These are phyloP conservation scores for Arctium minus DNA, from an alignment of 129 eudicot species.

Conservation along the genomic window DNA sequence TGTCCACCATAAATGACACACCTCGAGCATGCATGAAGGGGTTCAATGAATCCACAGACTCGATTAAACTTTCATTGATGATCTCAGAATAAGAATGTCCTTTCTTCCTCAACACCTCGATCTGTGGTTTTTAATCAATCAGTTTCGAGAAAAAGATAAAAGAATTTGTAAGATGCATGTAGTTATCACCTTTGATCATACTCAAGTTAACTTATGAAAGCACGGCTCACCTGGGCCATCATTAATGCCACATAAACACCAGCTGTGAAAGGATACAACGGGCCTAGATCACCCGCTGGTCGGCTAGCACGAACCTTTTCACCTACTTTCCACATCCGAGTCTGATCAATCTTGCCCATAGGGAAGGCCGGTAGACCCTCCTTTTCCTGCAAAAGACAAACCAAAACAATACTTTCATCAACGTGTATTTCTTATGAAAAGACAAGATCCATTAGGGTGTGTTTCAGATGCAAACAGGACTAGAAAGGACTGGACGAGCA, in stretches of 20 bases:
- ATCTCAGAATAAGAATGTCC: constrained; percentile 98
- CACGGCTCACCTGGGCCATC: constrained; percentile 92
- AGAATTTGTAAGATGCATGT: not conserved
- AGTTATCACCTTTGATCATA: not conserved
- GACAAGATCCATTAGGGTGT: not conserved
- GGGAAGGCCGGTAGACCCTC: constrained; percentile 98
- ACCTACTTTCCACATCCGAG: constrained; percentile 98
- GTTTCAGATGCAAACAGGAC: not conserved
- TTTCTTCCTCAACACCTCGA: constrained; percentile 92
- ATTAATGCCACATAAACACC: constrained; percentile 98
- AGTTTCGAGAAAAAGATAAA: not conserved
- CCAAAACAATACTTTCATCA: not conserved
- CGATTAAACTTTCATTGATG: constrained; percentile 92
- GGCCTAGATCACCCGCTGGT: constrained; percentile 88
- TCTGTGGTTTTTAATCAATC: constrained; percentile 33
- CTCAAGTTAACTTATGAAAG: not conserved
- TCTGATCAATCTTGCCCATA: constrained; percentile 96
- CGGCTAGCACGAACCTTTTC: constrained; percentile 78
- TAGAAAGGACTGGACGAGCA: not conserved
- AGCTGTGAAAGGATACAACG: constrained; percentile 92
- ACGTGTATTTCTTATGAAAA: not conserved
- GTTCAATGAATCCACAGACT: constrained; percentile 89
- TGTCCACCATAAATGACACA: constrained; percentile 96
- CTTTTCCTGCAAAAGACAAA: constrained; percentile 54
- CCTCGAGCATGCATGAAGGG: constrained; percentile 99